phyloP scores from a whole-genome alignment of 352 stramenopile genomes.

The Phytophthora lateralis region DNA sequence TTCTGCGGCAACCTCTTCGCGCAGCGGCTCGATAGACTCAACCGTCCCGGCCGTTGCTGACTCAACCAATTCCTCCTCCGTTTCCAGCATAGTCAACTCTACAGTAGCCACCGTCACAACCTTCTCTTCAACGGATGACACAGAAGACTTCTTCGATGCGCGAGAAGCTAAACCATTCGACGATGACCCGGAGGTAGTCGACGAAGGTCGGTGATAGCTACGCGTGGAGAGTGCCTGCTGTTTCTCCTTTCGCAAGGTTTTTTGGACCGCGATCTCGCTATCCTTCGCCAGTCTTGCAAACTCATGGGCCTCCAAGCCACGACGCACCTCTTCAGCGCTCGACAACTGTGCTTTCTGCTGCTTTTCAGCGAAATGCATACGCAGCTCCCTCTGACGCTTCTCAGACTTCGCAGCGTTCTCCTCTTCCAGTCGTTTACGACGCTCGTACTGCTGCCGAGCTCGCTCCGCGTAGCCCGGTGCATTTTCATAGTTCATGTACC shows the following conservation, averaged over 20 bases:
- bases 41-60: not conserved
- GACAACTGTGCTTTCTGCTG: slow-evolving; percentile 49
- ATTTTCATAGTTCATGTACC: slow-evolving; percentile 73
- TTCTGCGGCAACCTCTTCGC: not conserved
- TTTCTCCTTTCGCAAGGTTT: slow-evolving; percentile 17
- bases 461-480: slow-evolving; percentile 47
- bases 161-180: slow-evolving; percentile 23
- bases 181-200: slow-evolving; percentile 32
- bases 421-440: slow-evolving; percentile 69
- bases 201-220: slow-evolving; percentile 6
- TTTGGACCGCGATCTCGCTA: slow-evolving; percentile 21
- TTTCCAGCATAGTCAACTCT: slow-evolving; percentile 4
- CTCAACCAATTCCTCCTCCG: slow-evolving; percentile 1
- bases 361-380: slow-evolving; percentile 47
- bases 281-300: slow-evolving; percentile 42
- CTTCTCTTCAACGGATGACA: slow-evolving; percentile 29
- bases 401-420: slow-evolving; percentile 63
- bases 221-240: slow-evolving; percentile 10
- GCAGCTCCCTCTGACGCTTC: slow-evolving; percentile 59
- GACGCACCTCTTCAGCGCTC: slow-evolving; percentile 53
- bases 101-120: not conserved
- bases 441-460: slow-evolving; percentile 62
- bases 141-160: slow-evolving; percentile 37
- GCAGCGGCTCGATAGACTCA: slow-evolving; percentile 5
- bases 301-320: slow-evolving; percentile 60